Base-by-base conservation (phyloP, 768 basidiomycete species). In the Cystofilobasidium bisporidii region DNA sequence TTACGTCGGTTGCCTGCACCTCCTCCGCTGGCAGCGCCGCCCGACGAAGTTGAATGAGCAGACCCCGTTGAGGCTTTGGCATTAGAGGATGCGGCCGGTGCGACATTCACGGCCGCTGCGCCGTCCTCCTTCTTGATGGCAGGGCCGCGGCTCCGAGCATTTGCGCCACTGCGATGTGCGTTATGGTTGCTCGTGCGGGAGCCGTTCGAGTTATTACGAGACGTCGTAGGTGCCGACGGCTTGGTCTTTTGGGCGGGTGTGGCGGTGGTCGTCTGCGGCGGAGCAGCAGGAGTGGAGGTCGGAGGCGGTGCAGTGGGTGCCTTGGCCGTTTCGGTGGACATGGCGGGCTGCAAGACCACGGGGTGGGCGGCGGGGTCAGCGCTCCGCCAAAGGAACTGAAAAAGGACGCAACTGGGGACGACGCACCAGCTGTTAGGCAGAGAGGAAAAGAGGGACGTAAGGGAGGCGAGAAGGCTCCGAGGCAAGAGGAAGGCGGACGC, bases 71-170 rank as follows among this genome's bases (percentile, higher is more conserved):
- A 47, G 9, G 45, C 6, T 47, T 53, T 53, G 50, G n/a, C 50
- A 17, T 2, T 5, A 6, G 28, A 20, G 5, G 30, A 6, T 14
- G 28, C 15, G 20, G 53, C 22, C 12, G 40, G 55, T 9, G 53
- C 15, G 10, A 57, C 0, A 2, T 28, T 17, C 30, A 43, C 8
- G 41, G 30, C 11, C 57, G 12, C 28, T 28, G 14, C 11, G 32
- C 14, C 32, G 45, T 48, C 64, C 18, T 47, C 64, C 45, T 65
- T 64, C 63, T 64, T 64, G 50, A 36, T n/a, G 40, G 41, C 53
- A 45, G 41, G 56, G 43, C 28, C 56, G 32, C n/a, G 55, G 56
- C 12, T 38, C 20, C 55, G 43, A 20, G 56, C 38, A 24, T 41
- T 58, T 30, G 56, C 45, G 30, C 32, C 32, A 32, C 11, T 22